Percentiles rank a stretch among this genome's conserved stretches.
Evolutionary conservation across 352 stramenopile species (phyloP).

Genomic region (Phytophthora citricola): DNA sequence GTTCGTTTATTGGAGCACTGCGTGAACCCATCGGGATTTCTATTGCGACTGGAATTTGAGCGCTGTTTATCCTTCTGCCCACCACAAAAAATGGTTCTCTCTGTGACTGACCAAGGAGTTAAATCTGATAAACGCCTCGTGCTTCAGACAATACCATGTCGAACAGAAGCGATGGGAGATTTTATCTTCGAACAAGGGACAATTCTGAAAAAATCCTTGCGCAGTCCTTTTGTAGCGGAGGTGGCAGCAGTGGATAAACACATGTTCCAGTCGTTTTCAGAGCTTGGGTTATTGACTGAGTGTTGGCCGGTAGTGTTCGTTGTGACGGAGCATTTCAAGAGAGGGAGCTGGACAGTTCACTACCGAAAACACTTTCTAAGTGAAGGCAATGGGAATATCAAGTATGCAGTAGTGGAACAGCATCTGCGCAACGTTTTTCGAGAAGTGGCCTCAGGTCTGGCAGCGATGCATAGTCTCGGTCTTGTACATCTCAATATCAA

Average conservation of each 20-base stretch:
- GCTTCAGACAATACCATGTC: slow-evolving; percentile 57
- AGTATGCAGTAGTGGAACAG: slow-evolving; percentile 38
- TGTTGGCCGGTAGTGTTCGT: slow-evolving; percentile 70
- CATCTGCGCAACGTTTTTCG: slow-evolving; percentile 48
- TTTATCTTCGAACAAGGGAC: slow-evolving; percentile 45
- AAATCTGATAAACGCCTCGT: slow-evolving; percentile 17
- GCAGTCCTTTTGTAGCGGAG: slow-evolving; percentile 46
- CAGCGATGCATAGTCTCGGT: slow-evolving; percentile 62
- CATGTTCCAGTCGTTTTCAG: slow-evolving; percentile 68
- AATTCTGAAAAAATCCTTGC: slow-evolving; percentile 42
- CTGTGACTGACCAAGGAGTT: slow-evolving; percentile 14
- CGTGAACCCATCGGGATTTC: slow-evolving; percentile 51
- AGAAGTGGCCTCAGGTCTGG: slow-evolving; percentile 53
- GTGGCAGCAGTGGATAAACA: slow-evolving; percentile 48
- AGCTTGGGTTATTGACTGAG: slow-evolving; percentile 65
- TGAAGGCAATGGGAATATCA: background rate
- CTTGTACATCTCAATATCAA: slow-evolving; percentile 67
- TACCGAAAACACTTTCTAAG: slow-evolving; percentile 31
- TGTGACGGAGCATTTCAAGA: slow-evolving; percentile 47
- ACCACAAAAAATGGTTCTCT: slow-evolving; percentile 50
- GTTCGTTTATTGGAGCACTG: slow-evolving; percentile 61
- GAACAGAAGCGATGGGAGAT: slow-evolving; percentile 45
- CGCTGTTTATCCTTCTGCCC: slow-evolving; percentile 46
- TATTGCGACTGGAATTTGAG: slow-evolving; percentile 59
- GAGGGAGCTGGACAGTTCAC: slow-evolving; percentile 44